A percentile compares a stretch with the other conserved stretches of the same genome.
Evolutionary conservation across 2,329 filamentous ascomycete genomes (phyloP).

Genomic region (Cytospora piceicola): DNA sequence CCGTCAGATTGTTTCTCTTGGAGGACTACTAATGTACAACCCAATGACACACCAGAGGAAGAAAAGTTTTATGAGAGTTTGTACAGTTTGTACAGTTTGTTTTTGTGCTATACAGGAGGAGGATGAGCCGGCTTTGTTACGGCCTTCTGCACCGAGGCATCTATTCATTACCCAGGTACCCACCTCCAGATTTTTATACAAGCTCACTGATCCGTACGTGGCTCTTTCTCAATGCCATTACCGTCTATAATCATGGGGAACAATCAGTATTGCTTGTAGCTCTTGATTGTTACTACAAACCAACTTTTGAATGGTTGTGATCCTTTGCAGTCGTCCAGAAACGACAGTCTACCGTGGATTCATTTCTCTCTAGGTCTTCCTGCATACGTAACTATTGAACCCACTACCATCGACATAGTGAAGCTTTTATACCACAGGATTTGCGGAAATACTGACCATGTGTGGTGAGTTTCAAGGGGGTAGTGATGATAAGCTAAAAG

Average conservation of each 20-base stretch:
- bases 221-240: not conserved
- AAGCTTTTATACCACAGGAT: not conserved
- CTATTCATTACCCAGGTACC: conserved; percentile 27
- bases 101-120: conserved; percentile 23
- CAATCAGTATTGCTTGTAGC: not conserved
- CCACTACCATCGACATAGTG: not conserved
- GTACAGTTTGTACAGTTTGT: conserved; percentile 26
- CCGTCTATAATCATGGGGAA: not conserved
- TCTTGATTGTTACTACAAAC: not conserved
- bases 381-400: not conserved
- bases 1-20: not conserved
- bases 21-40: conserved; percentile 4
- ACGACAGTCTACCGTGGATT: not conserved
- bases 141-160: conserved; percentile 22
- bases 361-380: not conserved
- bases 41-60: not conserved
- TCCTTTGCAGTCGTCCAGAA: not conserved
- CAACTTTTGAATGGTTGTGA: not conserved
- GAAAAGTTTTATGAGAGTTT: not conserved
- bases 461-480: not conserved
- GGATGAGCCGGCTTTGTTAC: conserved; percentile 25
- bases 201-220: conserved; percentile 13
- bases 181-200: conserved; percentile 25
- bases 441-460: not conserved
- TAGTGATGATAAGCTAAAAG: not conserved